Evolutionary conservation across 179 eudicot species (phyloP).

Genomic region (Beta macrorhiza): DNA sequence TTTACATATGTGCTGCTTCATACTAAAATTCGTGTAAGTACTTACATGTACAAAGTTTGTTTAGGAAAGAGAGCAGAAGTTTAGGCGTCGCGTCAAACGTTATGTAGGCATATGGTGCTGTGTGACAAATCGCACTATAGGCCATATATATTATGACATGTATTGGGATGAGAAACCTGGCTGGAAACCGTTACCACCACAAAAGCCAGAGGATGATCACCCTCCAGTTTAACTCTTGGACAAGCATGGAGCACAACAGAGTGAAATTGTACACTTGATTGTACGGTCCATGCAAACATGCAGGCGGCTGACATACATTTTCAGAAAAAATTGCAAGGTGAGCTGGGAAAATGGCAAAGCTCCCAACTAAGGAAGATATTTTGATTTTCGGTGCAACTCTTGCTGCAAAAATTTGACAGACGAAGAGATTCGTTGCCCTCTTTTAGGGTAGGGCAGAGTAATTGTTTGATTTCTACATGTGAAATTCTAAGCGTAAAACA

Average conservation of each 20-base stretch:
- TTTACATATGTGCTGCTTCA: not conserved
- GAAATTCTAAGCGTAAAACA: not conserved
- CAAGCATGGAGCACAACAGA: not conserved
- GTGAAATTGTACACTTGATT: too few relatives aligned
- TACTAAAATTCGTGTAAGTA: not conserved
- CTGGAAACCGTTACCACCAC: conserved; percentile 89
- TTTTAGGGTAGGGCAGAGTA: not conserved
- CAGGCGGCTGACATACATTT: conserved; percentile 9
- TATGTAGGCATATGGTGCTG: conserved; percentile 94
- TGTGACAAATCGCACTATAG: conserved; percentile 60
- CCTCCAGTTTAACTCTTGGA: conserved; percentile 45
- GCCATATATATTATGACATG: conserved; percentile 95
- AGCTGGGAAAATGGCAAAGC: not conserved
- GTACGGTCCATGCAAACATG: not conserved
- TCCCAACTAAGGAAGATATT: not conserved
- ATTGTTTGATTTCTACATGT: not conserved
- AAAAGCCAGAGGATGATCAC: conserved; percentile 80
- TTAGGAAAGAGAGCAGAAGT: conserved; percentile 68
- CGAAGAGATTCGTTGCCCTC: not conserved
- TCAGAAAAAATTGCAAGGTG: not conserved
- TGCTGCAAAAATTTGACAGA: not conserved
- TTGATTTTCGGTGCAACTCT: conserved; percentile 3
- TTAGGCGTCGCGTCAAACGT: conserved; percentile 73
- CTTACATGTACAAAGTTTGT: conserved; percentile 10
- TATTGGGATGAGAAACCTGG: conserved; percentile 95